Conservation (phyloP, 306 rosid genomes). For the Malus sieversii region DNA sequence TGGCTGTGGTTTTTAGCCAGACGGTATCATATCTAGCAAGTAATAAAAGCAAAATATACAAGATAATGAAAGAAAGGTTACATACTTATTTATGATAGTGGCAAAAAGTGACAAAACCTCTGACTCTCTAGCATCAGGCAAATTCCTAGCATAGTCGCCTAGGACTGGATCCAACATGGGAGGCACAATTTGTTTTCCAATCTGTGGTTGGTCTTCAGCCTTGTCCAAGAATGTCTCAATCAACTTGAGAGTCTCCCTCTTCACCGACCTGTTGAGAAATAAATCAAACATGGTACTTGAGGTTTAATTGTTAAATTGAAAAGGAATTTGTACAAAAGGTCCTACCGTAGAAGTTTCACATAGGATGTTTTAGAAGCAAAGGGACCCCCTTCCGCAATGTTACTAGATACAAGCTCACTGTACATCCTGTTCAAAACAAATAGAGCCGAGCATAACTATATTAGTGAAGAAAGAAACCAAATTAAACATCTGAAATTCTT, state of each 20-base stretch:
- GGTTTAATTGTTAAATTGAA: not conserved
- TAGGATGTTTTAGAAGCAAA: constrained; percentile 78
- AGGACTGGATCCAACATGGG: constrained; percentile 99
- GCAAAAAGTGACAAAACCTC: constrained; percentile 98
- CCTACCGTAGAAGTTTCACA: constrained; percentile 85
- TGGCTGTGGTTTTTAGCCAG: not conserved
- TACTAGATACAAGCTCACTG: constrained; percentile 92
- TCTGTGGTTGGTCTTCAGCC: constrained; percentile 97
- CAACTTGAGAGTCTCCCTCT: constrained; percentile 92
- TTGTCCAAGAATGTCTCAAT: constrained; percentile 96
- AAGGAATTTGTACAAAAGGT: not conserved
- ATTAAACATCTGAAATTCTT: not conserved
- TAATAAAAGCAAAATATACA: not conserved
- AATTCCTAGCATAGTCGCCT: constrained; percentile 92
- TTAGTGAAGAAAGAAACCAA: not conserved
- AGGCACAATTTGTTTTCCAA: constrained; percentile 95
- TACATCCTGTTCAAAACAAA: constrained; percentile 67
- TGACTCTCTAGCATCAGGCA: constrained; percentile 97
- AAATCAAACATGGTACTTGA: not conserved
- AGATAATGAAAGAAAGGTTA: constrained; percentile 1
- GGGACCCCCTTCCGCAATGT: constrained; percentile 90
- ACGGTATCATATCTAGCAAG: not conserved
- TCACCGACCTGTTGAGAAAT: constrained; percentile 67
- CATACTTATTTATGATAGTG: constrained; percentile 85
- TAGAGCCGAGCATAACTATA: not conserved